Conservation (phyloP, 805 yeast genomes). For the Saccharomycopsis sp. region DNA sequence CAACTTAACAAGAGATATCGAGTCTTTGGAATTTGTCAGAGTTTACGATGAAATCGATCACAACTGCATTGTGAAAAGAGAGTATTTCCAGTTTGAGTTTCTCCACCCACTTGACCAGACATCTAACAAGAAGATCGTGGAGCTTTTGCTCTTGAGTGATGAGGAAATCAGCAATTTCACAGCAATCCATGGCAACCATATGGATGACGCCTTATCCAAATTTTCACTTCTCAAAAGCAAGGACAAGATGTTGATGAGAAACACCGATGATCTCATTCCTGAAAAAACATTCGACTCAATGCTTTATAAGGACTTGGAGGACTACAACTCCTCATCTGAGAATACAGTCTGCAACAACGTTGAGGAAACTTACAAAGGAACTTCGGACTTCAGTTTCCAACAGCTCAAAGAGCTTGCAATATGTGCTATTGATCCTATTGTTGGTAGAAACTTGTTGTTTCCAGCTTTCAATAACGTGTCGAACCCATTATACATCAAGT, state of each 20-base stretch:
- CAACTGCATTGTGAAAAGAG: slow-evolving; percentile 14
- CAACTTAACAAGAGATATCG: slow-evolving; percentile 6
- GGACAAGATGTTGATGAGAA: background rate
- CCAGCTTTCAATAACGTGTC: slow-evolving; percentile 26
- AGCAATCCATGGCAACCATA: slow-evolving; percentile 10
- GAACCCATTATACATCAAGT: slow-evolving; percentile 24
- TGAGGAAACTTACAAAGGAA: slow-evolving; percentile 18
- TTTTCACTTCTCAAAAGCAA: slow-evolving; percentile 5
- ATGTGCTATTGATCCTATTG: slow-evolving; percentile 25
- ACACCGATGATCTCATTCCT: slow-evolving; percentile 3
- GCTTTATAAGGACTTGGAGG: slow-evolving; percentile 9
- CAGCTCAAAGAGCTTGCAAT: slow-evolving; percentile 23
- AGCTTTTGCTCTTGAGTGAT: slow-evolving; percentile 16
- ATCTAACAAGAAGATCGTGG: slow-evolving; percentile 16
- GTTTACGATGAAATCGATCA: no score
- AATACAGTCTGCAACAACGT: slow-evolving; percentile 18
- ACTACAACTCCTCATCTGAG: slow-evolving; percentile 5
- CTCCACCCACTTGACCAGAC: slow-evolving; percentile 14
- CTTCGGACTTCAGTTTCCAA: slow-evolving; percentile 12
- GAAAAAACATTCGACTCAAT: no score
- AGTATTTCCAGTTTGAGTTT: slow-evolving; percentile 19
- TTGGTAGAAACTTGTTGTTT: slow-evolving; percentile 28
- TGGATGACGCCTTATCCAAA: slow-evolving; percentile 12
- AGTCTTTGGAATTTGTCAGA: slow-evolving; percentile 2
- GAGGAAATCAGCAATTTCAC: slow-evolving; percentile 10